phyloP scores from a whole-genome alignment of 1,284 basidiomycete species.

The Cutaneotrichosporon sp. region DNA sequence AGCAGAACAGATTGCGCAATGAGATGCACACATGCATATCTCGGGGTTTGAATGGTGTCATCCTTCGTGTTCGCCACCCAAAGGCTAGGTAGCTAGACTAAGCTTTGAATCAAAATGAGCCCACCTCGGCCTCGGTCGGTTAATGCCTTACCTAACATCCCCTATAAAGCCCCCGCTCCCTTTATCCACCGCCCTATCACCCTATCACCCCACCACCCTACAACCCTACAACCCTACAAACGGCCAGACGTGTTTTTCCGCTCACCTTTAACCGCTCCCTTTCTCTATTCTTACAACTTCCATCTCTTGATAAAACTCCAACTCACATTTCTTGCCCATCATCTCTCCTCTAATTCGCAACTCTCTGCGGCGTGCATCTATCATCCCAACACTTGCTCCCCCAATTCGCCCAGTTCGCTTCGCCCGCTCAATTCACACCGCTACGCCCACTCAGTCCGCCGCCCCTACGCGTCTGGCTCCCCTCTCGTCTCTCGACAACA shows the following conservation, averaged over 20 bases:
- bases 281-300: not conserved
- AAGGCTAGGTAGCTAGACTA: too few relatives aligned
- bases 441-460: conserved; percentile 5
- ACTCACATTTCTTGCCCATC: not conserved
- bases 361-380: conserved; percentile 4
- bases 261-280: conserved; percentile 1
- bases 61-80: not conserved
- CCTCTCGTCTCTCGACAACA: conserved; percentile 8
- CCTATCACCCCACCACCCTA: not conserved
- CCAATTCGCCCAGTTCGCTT: not conserved
- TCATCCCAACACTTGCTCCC: not conserved
- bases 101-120: not conserved
- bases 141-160: not conserved
- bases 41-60: not conserved
- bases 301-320: not conserved
- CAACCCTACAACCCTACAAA: too few relatives aligned
- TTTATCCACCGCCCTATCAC: not conserved
- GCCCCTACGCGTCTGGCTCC: conserved; percentile 13
- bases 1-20: not conserved
- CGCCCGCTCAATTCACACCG: conserved; percentile 6
- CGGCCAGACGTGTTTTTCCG: conserved; percentile 5
- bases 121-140: conserved; percentile 1
- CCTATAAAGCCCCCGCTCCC: not conserved
- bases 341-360: conserved; percentile 6
- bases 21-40: not conserved